Evolutionary conservation across 768 basidiomycete species (phyloP), one percentile per base, ranked within the genome.

Genomic region (Omphalotus guepiniiformis): DNA sequence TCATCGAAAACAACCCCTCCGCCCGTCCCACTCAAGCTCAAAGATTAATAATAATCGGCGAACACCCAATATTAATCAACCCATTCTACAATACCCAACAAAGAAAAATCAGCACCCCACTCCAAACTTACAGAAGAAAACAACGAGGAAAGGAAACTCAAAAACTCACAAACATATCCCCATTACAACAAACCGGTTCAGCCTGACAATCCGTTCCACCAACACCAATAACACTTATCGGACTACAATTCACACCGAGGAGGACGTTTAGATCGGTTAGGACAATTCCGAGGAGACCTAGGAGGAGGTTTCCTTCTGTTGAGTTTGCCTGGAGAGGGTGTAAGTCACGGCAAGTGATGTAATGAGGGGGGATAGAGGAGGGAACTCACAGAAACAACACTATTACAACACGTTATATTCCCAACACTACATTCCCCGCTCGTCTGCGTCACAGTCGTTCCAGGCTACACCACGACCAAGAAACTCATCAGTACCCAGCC

Each of bases 11-110:
- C n/a, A n/a, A n/a, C n/a, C n/a, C n/a, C n/a, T n/a, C n/a, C n/a
- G n/a, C n/a, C n/a, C n/a, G n/a, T n/a, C n/a, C n/a, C n/a, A n/a
- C n/a, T 13, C 12, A n/a, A 19, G 7, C 11, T 19, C 27, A 23
- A 22, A 39, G 8, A 16, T 18, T 30, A 42, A 42, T 30, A 8
- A 22, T 29, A 13, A 50, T 39, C 8, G 48, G 48, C 34, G 44
- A 37, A 35, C 48, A 50, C 36, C 48, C 48, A 13, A 50, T 44
- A 21, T 40, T 34, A 51, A 56, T 38, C 50, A 60, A 27, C 45
- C 58, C 37, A 26, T 35, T 39, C 45, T 50, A 19, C 4, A 38
- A 4, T n/a, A 42, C 22, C 12, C n/a, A 25, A 12, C 18, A 12
- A 37, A 18, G 19, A 3, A 18, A 15, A 23, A 2, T 9, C 6